A percentile compares a stretch with the other conserved stretches of the same genome.
phyloP scores from a whole-genome alignment of 805 yeast species.

The Nakazawaea peltata region DNA sequence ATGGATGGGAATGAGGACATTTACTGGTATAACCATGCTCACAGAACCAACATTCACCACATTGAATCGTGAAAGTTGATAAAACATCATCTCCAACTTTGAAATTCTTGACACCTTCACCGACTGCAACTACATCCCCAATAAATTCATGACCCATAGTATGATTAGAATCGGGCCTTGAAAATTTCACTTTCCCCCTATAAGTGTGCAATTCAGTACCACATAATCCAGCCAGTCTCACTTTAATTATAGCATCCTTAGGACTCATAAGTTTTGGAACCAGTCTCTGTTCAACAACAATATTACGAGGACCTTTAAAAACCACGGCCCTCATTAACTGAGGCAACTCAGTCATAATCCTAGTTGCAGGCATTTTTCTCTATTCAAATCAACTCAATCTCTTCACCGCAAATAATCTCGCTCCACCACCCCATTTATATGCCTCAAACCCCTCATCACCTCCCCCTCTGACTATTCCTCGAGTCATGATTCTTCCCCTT shows the following conservation, averaged over 20 bases:
- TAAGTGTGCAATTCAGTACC: constrained; percentile 50
- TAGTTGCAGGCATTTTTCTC: constrained; percentile 8
- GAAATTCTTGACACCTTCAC: constrained; percentile 25
- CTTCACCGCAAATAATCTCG: no score
- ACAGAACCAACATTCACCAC: constrained; percentile 56
- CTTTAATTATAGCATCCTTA: constrained; percentile 39
- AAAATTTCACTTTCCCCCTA: constrained; percentile 35
- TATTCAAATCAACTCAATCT: no score
- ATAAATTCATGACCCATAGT: constrained; percentile 46
- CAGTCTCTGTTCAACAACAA: constrained; percentile 30
- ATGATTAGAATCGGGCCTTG: constrained; percentile 26
- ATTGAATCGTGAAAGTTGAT: constrained; percentile 44
- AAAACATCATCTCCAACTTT: constrained; percentile 38
- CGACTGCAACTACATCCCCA: constrained; percentile 34
- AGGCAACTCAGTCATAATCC: constrained; percentile 7
- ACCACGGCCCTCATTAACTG: constrained; percentile 41
- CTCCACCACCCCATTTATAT: no score
- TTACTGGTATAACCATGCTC: constrained; percentile 44
- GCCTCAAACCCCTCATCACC: no score
- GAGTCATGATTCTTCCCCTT: no score
- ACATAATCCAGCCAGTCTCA: constrained; percentile 40
- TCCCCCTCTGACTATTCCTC: no score
- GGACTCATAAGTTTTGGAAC: constrained; percentile 29
- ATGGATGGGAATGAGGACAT: constrained; percentile 46
- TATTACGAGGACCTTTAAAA: constrained; percentile 33